These are phyloP conservation scores for Paraphoma chrysanthemicola DNA, from an alignment of 2,329 filamentous ascomycete species.

Conservation along the genomic window DNA sequence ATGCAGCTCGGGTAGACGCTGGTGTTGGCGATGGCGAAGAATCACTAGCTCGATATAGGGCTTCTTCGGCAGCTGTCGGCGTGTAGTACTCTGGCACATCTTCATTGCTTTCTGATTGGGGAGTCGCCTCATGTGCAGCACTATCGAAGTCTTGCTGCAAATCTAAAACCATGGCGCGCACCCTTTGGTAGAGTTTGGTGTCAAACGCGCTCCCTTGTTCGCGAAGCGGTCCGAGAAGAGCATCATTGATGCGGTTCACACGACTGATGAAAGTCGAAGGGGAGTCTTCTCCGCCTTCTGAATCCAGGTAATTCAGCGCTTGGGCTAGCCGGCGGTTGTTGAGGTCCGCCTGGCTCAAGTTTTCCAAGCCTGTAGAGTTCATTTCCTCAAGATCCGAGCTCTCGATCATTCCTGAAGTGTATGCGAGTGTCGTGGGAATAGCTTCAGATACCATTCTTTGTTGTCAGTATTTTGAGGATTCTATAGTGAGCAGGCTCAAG, in stretches of 20 bases:
- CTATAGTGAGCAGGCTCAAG: no score
- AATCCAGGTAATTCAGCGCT: constrained; percentile 35
- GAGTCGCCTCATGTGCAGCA: constrained; percentile 9
- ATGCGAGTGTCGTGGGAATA: neutral
- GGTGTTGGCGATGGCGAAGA: neutral
- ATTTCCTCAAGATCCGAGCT: constrained; percentile 10
- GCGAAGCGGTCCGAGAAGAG: constrained; percentile 27
- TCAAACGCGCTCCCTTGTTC: constrained; percentile 23
- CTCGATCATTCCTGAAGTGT: constrained; percentile 8
- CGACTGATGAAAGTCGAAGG: constrained; percentile 23
- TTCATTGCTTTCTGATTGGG: constrained; percentile 8
- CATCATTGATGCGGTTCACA: constrained; percentile 32
- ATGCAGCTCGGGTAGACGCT: neutral
- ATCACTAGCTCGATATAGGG: constrained; percentile 3
- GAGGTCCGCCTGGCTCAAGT: constrained; percentile 7
- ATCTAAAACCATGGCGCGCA: constrained; percentile 26
- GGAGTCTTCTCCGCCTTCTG: constrained; percentile 30
- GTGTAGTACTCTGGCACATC: constrained; percentile 9
- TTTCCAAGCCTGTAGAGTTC: constrained; percentile 7
- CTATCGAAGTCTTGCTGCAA: constrained; percentile 21
- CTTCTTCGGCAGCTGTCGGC: neutral
- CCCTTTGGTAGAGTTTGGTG: constrained; percentile 23
- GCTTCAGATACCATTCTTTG: constrained; percentile 8
- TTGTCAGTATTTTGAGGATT: neutral
- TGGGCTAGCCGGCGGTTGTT: constrained; percentile 33